These are phyloP conservation scores for Leccinum imitatum DNA, from an alignment of 768 basidiomycete genomes.

Conservation along the genomic window DNA sequence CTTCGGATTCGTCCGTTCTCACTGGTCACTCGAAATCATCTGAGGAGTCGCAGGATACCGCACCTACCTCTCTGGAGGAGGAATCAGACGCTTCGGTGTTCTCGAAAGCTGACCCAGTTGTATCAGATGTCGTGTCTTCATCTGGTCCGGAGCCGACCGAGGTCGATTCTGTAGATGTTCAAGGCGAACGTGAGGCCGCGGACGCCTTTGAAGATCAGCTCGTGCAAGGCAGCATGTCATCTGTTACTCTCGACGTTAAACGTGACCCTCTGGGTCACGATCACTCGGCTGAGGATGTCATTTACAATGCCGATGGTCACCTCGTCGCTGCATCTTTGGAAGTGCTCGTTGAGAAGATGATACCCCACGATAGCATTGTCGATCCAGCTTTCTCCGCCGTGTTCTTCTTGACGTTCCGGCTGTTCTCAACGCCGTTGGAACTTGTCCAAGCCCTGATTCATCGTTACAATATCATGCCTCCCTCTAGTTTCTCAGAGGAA, in stretches of 20 bases:
- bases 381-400: conserved; percentile 84
- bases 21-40: conserved; percentile 46
- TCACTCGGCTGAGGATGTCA: conserved; percentile 79
- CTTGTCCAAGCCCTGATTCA: conserved; percentile 75
- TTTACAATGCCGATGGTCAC: conserved; percentile 86
- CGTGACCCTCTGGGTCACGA: conserved; percentile 60
- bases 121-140: conserved; percentile 33
- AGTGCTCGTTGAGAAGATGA: conserved; percentile 95
- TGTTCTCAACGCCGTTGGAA: conserved; percentile 79
- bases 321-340: conserved; percentile 88
- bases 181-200: conserved; percentile 33
- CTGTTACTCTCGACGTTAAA: conserved; percentile 41
- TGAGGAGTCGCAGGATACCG: conserved; percentile 46
- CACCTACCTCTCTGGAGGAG: conserved; percentile 51
- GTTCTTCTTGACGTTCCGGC: conserved; percentile 94
- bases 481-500: conserved; percentile 52
- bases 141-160: conserved; percentile 32
- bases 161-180: conserved; percentile 55
- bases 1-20: conserved; percentile 51
- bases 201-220: conserved; percentile 53
- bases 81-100: conserved; percentile 39
- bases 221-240: conserved; percentile 50
- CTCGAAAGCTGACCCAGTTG: conserved; percentile 25
- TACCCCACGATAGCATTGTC: conserved; percentile 88
- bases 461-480: conserved; percentile 81